Percentiles rank a stretch among this genome's conserved stretches.
These are phyloP conservation scores for Mycena rebaudengoi DNA, from an alignment of 768 basidiomycete species.

Conservation along the genomic window DNA sequence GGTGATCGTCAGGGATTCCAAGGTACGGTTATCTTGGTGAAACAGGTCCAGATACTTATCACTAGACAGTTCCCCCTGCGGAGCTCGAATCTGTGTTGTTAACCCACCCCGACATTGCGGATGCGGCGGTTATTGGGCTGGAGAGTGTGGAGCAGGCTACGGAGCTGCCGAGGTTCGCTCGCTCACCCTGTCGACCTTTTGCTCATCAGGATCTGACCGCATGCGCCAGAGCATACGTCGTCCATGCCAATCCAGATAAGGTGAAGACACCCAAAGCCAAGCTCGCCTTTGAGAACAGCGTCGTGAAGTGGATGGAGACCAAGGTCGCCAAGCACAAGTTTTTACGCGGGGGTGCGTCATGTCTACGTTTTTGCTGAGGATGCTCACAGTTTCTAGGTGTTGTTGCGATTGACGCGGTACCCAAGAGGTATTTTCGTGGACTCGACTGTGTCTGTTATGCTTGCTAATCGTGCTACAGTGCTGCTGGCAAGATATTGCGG, in stretches of 20 bases:
- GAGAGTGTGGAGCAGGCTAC: conserved; percentile 73
- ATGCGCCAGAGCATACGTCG: conserved; percentile 67
- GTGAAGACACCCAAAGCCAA: conserved; percentile 46
- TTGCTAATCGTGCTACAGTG: conserved; percentile 50
- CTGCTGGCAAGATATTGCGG: conserved; percentile 89
- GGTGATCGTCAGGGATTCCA: conserved; percentile 68
- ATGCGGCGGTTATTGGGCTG: conserved; percentile 84
- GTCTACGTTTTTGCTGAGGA: no score
- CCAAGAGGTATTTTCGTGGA: conserved; percentile 62
- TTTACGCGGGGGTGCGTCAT: conserved; percentile 86
- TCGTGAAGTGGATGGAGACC: conserved; percentile 71
- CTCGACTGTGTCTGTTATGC: background rate
- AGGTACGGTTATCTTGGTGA: conserved; percentile 48
- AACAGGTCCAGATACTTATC: background rate
- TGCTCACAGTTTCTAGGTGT: no score
- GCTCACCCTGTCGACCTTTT: background rate
- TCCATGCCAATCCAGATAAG: conserved; percentile 52
- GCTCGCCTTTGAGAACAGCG: conserved; percentile 53
- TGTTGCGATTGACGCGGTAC: conserved; percentile 66
- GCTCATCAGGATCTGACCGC: background rate
- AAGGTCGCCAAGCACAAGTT: conserved; percentile 81
- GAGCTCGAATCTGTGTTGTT: conserved; percentile 83
- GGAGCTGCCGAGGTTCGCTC: conserved; percentile 77
- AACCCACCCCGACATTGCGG: conserved; percentile 78
- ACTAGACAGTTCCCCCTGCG: conserved; percentile 76